Evolutionary conservation across 805 yeast genomes (phyloP).

Genomic region (Saccharomycopsis fermentans): DNA sequence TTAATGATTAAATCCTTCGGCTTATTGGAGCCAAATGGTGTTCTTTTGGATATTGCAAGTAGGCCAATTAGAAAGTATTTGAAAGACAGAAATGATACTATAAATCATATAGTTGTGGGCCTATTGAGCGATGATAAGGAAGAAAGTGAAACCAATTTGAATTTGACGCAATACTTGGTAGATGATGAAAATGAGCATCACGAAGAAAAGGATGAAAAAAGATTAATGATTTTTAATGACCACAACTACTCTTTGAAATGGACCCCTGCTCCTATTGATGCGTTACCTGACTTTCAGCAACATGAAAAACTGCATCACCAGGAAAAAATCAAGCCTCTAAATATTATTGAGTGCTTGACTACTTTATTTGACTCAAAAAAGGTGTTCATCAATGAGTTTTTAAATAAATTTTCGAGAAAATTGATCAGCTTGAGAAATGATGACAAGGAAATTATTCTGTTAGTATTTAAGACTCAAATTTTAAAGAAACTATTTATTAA

Average conservation of each 20-base stretch:
- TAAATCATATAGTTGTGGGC: conserved; percentile 60
- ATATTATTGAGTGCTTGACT: conserved; percentile 59
- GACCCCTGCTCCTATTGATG: conserved; percentile 85
- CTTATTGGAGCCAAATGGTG: conserved; percentile 80
- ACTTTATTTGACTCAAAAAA: conserved; percentile 65
- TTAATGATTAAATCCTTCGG: conserved; percentile 62
- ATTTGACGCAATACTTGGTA: conserved; percentile 40
- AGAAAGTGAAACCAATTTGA: conserved; percentile 24
- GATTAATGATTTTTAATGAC: neutral
- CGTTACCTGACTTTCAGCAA: conserved; percentile 63
- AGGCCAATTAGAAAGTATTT: conserved; percentile 67
- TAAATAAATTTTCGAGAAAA: conserved; percentile 46
- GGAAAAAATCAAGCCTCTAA: conserved; percentile 44
- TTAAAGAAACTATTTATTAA: conserved; percentile 49
- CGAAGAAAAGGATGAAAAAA: conserved; percentile 13
- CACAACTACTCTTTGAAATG: conserved; percentile 42
- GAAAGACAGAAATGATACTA: conserved; percentile 64
- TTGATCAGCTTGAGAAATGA: conserved; percentile 30
- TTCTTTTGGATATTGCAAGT: conserved; percentile 65
- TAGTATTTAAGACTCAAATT: conserved; percentile 36
- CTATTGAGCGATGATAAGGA: conserved; percentile 39
- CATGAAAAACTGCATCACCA: neutral
- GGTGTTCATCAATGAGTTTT: conserved; percentile 55
- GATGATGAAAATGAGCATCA: conserved; percentile 33
- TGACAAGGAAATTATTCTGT: conserved; percentile 32